Evolutionary conservation across 129 eudicot genomes (phyloP).

Genomic region (Solidago caesia): DNA sequence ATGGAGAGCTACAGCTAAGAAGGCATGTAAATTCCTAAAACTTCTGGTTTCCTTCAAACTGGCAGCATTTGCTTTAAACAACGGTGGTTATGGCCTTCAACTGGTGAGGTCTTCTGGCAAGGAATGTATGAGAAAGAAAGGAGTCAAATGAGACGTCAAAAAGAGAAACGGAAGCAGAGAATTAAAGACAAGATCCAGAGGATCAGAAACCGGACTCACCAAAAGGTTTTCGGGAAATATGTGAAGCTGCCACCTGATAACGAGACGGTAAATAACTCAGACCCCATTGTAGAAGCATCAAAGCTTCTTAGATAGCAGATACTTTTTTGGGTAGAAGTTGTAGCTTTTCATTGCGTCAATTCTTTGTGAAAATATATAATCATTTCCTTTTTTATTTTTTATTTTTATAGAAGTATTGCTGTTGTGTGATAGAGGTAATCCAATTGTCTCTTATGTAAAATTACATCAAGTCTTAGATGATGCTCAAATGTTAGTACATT

Average conservation of each 20-base stretch:
- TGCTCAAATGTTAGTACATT: constrained; percentile 22
- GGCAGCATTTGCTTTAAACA: constrained; percentile 17
- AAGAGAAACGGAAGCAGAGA: constrained; percentile 60
- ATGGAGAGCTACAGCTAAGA: constrained; percentile 84
- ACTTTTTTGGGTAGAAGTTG: constrained; percentile 28
- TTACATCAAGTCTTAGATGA: constrained; percentile 19
- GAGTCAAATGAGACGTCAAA: constrained; percentile 51
- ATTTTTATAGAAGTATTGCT: constrained; percentile 15
- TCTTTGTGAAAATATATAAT: constrained; percentile 26
- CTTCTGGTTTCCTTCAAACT: constrained; percentile 1
- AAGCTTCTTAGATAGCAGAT: constrained; percentile 50
- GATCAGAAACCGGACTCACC: constrained; percentile 58
- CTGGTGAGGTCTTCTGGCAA: constrained; percentile 93
- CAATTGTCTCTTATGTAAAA: constrained; percentile 24
- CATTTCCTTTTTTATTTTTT: constrained; percentile 25
- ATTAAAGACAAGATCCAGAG: constrained; percentile 72
- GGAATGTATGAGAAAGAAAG: constrained; percentile 82
- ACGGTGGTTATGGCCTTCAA: constrained; percentile 86
- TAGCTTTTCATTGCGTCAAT: constrained; percentile 29
- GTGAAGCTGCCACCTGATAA: constrained; percentile 67
- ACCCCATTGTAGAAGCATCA: constrained; percentile 29
- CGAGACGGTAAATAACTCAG: constrained; percentile 24
- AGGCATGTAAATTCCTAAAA: constrained; percentile 38
- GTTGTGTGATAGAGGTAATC: constrained; percentile 23
- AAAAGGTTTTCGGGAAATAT: constrained; percentile 68